A percentile compares a stretch with the other conserved stretches of the same genome.
Conservation (phyloP, 495 filamentous ascomycete genomes). For the Saxophila tyrrhenica region DNA sequence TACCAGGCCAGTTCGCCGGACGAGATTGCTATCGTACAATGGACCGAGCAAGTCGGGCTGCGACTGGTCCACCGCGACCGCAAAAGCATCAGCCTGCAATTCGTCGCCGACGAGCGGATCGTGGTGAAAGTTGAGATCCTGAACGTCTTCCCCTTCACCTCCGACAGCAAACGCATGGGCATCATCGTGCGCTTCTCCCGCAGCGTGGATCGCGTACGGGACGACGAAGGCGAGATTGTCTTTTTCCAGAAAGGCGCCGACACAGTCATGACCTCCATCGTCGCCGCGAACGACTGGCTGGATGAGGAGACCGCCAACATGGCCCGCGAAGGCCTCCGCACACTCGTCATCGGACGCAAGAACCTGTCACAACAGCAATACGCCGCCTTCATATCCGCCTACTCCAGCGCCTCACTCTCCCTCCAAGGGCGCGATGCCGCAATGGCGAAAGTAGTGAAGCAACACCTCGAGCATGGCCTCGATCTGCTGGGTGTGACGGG, state of each 20-base stretch:
- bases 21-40: conserved; percentile 94
- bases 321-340: conserved; percentile 91
- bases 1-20: conserved; percentile 97
- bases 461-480: conserved; percentile 76
- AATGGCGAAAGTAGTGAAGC: conserved; percentile 67
- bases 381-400: conserved; percentile 59
- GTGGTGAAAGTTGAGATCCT: conserved; percentile 84
- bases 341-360: conserved; percentile 85
- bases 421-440: conserved; percentile 67
- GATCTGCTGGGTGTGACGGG: conserved; percentile 93
- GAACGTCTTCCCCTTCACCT: conserved; percentile 95
- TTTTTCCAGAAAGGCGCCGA: conserved; percentile 99
- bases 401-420: conserved; percentile 68
- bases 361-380: conserved; percentile 66
- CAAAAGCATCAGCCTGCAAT: conserved; percentile 69
- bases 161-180: conserved; percentile 97
- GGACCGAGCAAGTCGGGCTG: conserved; percentile 87
- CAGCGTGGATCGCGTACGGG: conserved; percentile 29
- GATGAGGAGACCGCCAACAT: conserved; percentile 98
- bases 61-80: conserved; percentile 78
- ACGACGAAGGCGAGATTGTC: conserved; percentile 67
- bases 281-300: conserved; percentile 92
- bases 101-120: conserved; percentile 58
- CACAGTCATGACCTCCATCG: conserved; percentile 91
- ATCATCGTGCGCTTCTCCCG: conserved; percentile 72